phyloP scores from a whole-genome alignment of 768 basidiomycete genomes.

The Termitomyces titanicus region DNA sequence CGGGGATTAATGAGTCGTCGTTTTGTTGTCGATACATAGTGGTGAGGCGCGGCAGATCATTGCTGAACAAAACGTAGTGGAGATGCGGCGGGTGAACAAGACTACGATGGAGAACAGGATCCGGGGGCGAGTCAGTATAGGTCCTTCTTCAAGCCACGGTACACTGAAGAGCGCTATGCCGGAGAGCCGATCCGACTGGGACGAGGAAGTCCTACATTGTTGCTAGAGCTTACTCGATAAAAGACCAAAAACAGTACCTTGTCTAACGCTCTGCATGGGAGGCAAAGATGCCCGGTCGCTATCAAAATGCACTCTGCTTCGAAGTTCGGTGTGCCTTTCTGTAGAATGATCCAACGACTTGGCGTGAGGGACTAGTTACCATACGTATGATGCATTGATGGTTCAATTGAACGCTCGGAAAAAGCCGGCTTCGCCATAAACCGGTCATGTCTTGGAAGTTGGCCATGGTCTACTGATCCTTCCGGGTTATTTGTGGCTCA shows the following conservation, averaged over 20 bases:
- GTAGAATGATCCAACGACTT: constrained; percentile 33
- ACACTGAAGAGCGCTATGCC: constrained; percentile 24
- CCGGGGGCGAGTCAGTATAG: constrained; percentile 17
- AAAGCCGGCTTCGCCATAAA: no score
- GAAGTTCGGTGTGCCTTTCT: constrained; percentile 42
- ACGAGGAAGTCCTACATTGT: constrained; percentile 26
- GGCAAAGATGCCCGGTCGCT: constrained; percentile 43
- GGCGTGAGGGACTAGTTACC: no score
- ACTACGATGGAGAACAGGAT: constrained; percentile 47
- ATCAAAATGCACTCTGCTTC: constrained; percentile 54
- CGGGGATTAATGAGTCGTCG: constrained; percentile 54
- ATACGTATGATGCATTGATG: no score
- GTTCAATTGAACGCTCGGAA: no score
- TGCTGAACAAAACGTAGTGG: constrained; percentile 58
- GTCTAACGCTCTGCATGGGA: constrained; percentile 32
- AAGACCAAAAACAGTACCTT: constrained; percentile 27
- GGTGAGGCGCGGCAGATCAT: constrained; percentile 47
- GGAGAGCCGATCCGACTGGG: constrained; percentile 31
- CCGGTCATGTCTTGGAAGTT: no score
- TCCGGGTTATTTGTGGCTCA: no score
- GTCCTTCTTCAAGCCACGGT: constrained; percentile 19
- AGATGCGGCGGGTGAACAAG: constrained; percentile 40
- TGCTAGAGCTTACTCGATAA: background rate
- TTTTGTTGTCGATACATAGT: constrained; percentile 34
- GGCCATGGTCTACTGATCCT: no score